Conservation (phyloP, 345 rosid species). For the Linum trigynum region DNA sequence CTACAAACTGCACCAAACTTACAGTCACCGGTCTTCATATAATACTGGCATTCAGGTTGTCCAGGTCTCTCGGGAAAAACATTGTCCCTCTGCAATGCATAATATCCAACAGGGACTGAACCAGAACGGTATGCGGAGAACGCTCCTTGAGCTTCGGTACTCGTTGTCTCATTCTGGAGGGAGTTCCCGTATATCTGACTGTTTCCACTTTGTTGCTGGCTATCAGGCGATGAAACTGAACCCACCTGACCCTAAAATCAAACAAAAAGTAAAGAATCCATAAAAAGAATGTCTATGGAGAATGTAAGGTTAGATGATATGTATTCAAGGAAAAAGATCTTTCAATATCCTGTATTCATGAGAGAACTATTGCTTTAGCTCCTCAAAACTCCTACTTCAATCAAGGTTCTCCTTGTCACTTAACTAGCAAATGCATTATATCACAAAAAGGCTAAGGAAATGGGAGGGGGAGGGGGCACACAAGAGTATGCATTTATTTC, state of each 20-base stretch:
- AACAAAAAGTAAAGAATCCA: not conserved
- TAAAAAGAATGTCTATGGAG: not conserved
- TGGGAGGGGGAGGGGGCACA: no score
- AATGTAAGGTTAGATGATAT: not conserved
- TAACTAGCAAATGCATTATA: no score
- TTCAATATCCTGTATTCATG: no score
- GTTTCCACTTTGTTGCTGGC: constrained; percentile 44
- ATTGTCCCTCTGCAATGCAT: constrained; percentile 73
- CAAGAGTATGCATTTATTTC: no score
- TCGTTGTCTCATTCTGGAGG: constrained; percentile 47
- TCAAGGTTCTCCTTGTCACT: no score
- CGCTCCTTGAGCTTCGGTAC: constrained; percentile 20
- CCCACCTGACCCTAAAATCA: constrained; percentile 66
- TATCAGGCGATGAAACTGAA: constrained; percentile 79
- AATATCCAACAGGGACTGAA: constrained; percentile 61
- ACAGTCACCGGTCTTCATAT: constrained; percentile 98
- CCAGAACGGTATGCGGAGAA: constrained; percentile 35
- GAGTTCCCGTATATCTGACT: constrained; percentile 51
- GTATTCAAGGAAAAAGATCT: no score
- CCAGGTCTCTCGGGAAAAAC: constrained; percentile 97
- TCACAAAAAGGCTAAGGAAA: no score
- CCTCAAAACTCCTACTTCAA: no score
- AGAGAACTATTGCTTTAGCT: no score
- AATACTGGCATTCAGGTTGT: constrained; percentile 90
- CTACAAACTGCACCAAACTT: constrained; percentile 94